Evolutionary conservation across 1,284 basidiomycete genomes (phyloP).

Genomic region (Neonothopanus nambi): DNA sequence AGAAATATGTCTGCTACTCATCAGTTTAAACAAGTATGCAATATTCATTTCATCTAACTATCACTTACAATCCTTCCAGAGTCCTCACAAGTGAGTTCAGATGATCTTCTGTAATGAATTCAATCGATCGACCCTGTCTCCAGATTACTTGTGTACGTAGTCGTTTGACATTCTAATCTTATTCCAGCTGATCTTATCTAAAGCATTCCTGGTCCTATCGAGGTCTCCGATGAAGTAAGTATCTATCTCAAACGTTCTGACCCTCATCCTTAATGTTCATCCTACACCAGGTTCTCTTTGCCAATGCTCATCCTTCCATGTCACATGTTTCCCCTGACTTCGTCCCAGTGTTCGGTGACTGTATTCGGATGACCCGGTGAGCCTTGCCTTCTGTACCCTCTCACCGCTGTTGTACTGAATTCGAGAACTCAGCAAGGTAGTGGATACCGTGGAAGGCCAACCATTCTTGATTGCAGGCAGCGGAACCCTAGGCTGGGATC

Average conservation of each 20-base stretch:
- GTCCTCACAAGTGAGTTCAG: constrained; percentile 13
- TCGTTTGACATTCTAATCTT: background rate
- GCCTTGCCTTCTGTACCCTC: constrained; percentile 17
- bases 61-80: background rate
- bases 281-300: constrained; percentile 48
- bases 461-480: constrained; percentile 91
- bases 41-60: background rate
- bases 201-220: constrained; percentile 83
- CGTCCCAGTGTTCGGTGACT: constrained; percentile 87
- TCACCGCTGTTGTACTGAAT: constrained; percentile 7
- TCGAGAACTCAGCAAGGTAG: constrained; percentile 54
- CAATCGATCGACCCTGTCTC: background rate
- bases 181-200: background rate
- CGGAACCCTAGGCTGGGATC: constrained; percentile 95
- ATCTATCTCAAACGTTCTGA: background rate
- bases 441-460: constrained; percentile 78
- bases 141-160: constrained; percentile 7
- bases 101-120: background rate
- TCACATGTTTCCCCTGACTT: constrained; percentile 93
- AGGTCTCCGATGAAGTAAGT: constrained; percentile 75
- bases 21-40: constrained; percentile 12
- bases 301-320: constrained; percentile 86
- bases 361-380: constrained; percentile 82
- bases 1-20: constrained; percentile 9
- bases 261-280: constrained; percentile 3